A percentile compares a stretch with the other conserved stretches of the same genome.
These are phyloP conservation scores for Trichoderma lentiforme DNA, from an alignment of 2,329 filamentous ascomycete species.

Conservation along the genomic window DNA sequence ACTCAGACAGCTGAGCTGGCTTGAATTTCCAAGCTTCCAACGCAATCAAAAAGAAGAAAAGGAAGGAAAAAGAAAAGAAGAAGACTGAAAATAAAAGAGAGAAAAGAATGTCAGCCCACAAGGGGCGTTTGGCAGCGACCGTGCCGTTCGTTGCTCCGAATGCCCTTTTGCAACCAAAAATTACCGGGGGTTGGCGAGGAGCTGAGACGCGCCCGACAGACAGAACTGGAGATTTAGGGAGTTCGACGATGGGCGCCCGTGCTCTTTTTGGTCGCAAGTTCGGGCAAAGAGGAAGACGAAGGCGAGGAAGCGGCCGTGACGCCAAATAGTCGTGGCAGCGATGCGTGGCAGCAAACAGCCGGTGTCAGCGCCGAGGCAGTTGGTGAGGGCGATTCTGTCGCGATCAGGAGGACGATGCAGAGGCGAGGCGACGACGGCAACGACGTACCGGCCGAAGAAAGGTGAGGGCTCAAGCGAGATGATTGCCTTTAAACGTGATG, in stretches of 20 bases:
- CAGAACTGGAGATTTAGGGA: slow-evolving; percentile 12
- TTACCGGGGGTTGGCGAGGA: slow-evolving; percentile 14
- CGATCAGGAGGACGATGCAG: slow-evolving; percentile 13
- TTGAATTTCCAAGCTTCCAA: slow-evolving; percentile 12
- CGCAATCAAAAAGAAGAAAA: background rate
- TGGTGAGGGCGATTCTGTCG: background rate
- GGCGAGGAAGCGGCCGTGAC: slow-evolving; percentile 7
- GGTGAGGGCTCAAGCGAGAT: slow-evolving; percentile 51
- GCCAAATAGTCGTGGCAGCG: slow-evolving; percentile 9
- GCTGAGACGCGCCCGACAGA: slow-evolving; percentile 16
- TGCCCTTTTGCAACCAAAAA: slow-evolving; percentile 15
- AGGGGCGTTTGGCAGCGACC: slow-evolving; percentile 16
- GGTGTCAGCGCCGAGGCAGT: slow-evolving; percentile 7
- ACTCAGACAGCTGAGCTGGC: background rate
- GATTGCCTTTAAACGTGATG: slow-evolving; percentile 46
- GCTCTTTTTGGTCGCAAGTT: background rate
- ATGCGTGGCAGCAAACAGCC: slow-evolving; percentile 17
- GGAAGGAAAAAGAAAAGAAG: background rate
- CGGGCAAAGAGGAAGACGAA: background rate
- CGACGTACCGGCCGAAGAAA: slow-evolving; percentile 45
- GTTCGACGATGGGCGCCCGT: slow-evolving; percentile 12
- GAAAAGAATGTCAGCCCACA: slow-evolving; percentile 18
- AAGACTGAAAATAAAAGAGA: background rate
- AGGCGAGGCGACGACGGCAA: slow-evolving; percentile 22
- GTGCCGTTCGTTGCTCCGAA: slow-evolving; percentile 13